Percentiles rank a stretch among this genome's conserved stretches.
These are phyloP conservation scores for Candida silvicultrix DNA, from an alignment of 805 yeast species.

Conservation along the genomic window DNA sequence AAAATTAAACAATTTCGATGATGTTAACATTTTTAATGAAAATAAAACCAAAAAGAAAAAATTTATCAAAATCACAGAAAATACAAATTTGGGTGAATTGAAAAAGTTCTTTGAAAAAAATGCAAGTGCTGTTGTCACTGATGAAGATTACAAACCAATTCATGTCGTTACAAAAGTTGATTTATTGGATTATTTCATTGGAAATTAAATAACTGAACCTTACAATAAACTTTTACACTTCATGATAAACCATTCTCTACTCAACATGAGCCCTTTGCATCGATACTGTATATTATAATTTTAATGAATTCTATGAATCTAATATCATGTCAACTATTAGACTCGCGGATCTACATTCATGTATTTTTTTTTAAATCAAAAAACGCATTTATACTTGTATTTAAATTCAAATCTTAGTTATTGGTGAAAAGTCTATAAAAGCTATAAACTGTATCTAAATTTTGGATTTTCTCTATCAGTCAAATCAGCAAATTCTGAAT, in stretches of 20 bases:
- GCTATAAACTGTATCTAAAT: background rate
- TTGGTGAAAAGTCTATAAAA: too few relatives aligned
- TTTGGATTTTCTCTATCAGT: conserved; percentile 37
- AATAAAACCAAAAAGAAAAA: conserved; percentile 58
- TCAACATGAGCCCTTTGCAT: too few relatives aligned
- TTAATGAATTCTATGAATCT: background rate
- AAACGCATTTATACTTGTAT: too few relatives aligned
- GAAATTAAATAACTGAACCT: conserved; percentile 1
- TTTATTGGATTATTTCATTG: conserved; percentile 45
- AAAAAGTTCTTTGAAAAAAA: conserved; percentile 79
- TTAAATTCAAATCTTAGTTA: too few relatives aligned
- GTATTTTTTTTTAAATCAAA: too few relatives aligned
- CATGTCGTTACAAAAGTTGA: conserved; percentile 88
- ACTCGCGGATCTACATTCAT: too few relatives aligned
- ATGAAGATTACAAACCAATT: conserved; percentile 59
- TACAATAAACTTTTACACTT: background rate
- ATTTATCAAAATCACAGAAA: conserved; percentile 59
- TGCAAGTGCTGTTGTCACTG: conserved; percentile 80
- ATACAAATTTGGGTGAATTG: conserved; percentile 60
- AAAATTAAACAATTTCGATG: conserved; percentile 52
- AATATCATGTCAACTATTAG: too few relatives aligned
- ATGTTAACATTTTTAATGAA: conserved; percentile 57
- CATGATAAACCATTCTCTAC: too few relatives aligned
- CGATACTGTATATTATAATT: too few relatives aligned
- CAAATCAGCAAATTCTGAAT: conserved; percentile 37